Evolutionary conservation across 2,329 filamentous ascomycete genomes (phyloP), one percentile per base, ranked within the genome.

Genomic region (Colletotrichum graminicola): DNA sequence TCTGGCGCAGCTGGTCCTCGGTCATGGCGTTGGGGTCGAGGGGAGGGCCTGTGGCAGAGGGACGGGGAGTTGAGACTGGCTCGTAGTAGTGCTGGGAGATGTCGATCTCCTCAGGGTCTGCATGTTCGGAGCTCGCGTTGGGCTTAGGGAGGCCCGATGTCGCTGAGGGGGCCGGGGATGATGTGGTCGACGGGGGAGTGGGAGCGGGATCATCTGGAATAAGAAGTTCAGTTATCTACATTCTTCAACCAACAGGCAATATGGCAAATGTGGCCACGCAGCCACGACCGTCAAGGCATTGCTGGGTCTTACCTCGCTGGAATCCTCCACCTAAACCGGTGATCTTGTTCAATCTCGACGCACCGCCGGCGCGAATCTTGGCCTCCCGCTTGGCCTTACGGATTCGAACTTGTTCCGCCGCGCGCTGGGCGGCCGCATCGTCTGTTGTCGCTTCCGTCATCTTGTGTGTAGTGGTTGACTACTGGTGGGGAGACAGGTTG

Each of bases 381-480:
- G 92, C 93, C 79, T 94, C 91, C 60, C 93, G 88, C 49, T 92
- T 90, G 80, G 95, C 93, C 80, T 94, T 93, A 75, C 93, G 91
- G 69, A 94, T 85, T 57, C 93, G 90, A 47, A 91, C 91, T 81
- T 94, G 91, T 74, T 92, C 89, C 34, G 86, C 82, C 3, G 89
- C 88, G 72, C 87, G 82, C 71, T 84, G 82, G 18, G 86, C 83
- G 2, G 85, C 86, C 1, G 84, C 84, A 71, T 88, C 85, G 59
- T 85, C 83, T n/a, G 81, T 76, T 18, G 78, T 80, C 29, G 70
- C 21, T 54, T 86, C 83, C 6, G 82, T 78, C 85, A 87, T 86
- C n/a, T 26, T 68, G 61, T 49, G 43, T 66, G 43, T 66, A 57
- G 32, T 66, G 11, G 21, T 52, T 57, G 62, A 45, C 49, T 16